Conservation (phyloP, 495 filamentous ascomycete genomes). For the Aspergillus sclerotioniger region DNA sequence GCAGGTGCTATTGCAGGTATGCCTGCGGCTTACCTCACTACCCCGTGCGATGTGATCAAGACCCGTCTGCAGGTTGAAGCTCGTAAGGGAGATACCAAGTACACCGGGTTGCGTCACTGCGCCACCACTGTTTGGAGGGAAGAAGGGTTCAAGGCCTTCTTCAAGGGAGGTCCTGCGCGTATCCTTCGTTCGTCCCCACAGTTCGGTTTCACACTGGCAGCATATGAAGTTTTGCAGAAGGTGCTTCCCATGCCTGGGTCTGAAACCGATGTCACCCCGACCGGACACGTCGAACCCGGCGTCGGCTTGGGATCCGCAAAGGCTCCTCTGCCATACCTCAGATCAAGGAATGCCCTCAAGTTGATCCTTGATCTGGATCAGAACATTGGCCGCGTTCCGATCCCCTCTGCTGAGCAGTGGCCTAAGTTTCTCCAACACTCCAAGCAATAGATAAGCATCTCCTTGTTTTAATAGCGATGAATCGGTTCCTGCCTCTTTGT, state of each 20-base stretch:
- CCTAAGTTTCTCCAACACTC: slow-evolving; percentile 37
- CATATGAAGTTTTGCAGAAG: slow-evolving; percentile 88
- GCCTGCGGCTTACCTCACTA: slow-evolving; percentile 97
- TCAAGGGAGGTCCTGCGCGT: slow-evolving; percentile 95
- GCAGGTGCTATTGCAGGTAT: slow-evolving; percentile 97
- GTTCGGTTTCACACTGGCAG: slow-evolving; percentile 95
- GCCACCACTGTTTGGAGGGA: slow-evolving; percentile 80
- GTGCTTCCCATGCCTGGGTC: slow-evolving; percentile 76
- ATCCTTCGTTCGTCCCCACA: slow-evolving; percentile 92
- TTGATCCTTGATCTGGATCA: slow-evolving; percentile 92
- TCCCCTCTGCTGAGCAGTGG: slow-evolving; percentile 52
- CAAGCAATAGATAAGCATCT: slow-evolving; percentile 31
- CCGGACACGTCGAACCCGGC: slow-evolving; percentile 51
- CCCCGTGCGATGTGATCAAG: slow-evolving; percentile 98
- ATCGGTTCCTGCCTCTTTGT: slow-evolving; percentile 17
- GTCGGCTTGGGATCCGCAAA: slow-evolving; percentile 57
- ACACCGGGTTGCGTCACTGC: slow-evolving; percentile 84
- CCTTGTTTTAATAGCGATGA: slow-evolving; percentile 33
- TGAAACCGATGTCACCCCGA: slow-evolving; percentile 44
- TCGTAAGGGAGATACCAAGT: slow-evolving; percentile 85
- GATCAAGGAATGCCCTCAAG: slow-evolving; percentile 93
- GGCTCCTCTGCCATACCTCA: slow-evolving; percentile 73
- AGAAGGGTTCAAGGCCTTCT: slow-evolving; percentile 94
- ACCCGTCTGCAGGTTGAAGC: slow-evolving; percentile 96
- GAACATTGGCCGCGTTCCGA: slow-evolving; percentile 71